phyloP scores from a whole-genome alignment of 2,329 filamentous ascomycete species.

The Trichophyton rubrum region DNA sequence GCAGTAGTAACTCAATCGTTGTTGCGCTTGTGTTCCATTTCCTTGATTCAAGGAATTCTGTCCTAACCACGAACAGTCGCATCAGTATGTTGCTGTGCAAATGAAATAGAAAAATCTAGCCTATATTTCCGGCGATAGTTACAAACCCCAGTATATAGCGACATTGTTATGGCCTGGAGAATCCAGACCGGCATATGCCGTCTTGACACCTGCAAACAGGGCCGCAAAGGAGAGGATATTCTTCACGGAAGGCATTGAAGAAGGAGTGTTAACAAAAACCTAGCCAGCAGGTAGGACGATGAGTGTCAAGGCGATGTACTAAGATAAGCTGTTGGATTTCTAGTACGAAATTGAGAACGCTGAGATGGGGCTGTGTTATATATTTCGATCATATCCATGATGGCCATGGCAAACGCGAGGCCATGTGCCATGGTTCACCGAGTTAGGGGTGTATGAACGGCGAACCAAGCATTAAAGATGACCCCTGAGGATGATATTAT shows the following conservation, averaged over 20 bases:
- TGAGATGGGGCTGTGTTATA: not conserved
- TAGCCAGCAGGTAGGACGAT: not conserved
- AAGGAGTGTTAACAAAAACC: not conserved
- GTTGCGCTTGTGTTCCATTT: constrained; percentile 9
- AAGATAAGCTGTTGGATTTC: not conserved
- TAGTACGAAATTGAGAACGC: not conserved
- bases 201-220: constrained; percentile 20
- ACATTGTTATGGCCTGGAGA: constrained; percentile 41
- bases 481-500: not conserved
- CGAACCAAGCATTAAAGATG: not conserved
- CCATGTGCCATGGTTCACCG: not conserved
- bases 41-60: constrained; percentile 46
- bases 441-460: not conserved
- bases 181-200: constrained; percentile 31
- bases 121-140: not conserved
- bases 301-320: not conserved
- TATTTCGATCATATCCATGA: not conserved
- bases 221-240: constrained; percentile 18
- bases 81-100: not conserved
- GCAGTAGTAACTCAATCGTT: constrained; percentile 10
- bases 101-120: not conserved
- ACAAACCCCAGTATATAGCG: constrained; percentile 52
- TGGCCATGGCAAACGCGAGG: no score
- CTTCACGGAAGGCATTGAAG: constrained; percentile 20
- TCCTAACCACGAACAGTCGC: constrained; percentile 10